These are phyloP conservation scores for Maudiozyma pseudohumilis DNA, from an alignment of 805 yeast species.

Conservation along the genomic window DNA sequence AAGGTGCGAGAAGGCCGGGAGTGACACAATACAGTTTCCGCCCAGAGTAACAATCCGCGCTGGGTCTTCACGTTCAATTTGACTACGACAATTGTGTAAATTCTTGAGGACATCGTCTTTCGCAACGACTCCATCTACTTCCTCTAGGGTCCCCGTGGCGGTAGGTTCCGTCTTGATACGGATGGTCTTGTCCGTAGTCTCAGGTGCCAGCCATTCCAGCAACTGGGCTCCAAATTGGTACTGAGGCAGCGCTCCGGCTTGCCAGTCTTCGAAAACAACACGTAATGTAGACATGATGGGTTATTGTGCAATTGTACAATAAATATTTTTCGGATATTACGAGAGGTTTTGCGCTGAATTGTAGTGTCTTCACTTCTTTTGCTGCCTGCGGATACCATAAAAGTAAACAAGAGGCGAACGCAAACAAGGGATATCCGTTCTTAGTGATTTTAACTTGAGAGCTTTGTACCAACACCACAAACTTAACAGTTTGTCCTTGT, in stretches of 20 bases:
- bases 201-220: background rate
- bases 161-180: background rate
- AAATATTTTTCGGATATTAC: too few species aligned
- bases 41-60: slow-evolving; percentile 1
- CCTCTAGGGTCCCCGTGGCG: background rate
- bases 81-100: background rate
- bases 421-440: slow-evolving; percentile 6
- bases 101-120: background rate
- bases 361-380: too few species aligned
- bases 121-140: background rate
- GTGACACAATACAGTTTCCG: slow-evolving; percentile 1
- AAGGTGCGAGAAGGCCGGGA: background rate
- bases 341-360: too few species aligned
- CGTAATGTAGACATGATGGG: too few species aligned
- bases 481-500: too few species aligned
- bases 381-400: too few species aligned
- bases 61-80: background rate
- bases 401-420: too few species aligned
- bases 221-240: slow-evolving; percentile 1
- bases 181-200: background rate
- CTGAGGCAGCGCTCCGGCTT: background rate
- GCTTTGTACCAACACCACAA: too few species aligned
- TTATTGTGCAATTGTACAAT: too few species aligned
- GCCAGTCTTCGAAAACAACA: background rate
- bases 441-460: background rate